phyloP scores from a whole-genome alignment of 176 grass and related monocot species.

The Metroxylon sagu region DNA sequence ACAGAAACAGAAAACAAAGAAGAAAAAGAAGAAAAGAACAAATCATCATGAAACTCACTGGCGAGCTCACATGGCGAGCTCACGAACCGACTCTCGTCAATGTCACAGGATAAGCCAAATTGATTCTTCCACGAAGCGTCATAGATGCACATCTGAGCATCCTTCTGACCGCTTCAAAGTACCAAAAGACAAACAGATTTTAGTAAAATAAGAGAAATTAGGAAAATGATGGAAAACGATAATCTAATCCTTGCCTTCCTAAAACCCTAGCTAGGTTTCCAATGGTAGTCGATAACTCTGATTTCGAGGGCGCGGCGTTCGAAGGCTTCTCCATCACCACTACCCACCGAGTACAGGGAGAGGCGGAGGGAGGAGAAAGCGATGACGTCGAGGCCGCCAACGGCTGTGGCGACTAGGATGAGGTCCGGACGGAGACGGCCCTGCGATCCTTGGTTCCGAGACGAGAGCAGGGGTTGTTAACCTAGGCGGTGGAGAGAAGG shows the following conservation, averaged over 20 bases:
- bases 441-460: not conserved
- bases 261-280: conserved; percentile 46
- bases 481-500: conserved; percentile 3
- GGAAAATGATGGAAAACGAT: not conserved
- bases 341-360: conserved; percentile 32
- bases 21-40: not conserved
- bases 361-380: conserved; percentile 1
- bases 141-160: not conserved
- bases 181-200: too few relatives aligned
- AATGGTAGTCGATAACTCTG: conserved; percentile 69
- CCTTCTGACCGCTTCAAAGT: not conserved
- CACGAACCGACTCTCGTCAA: not conserved
- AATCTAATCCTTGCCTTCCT: conserved; percentile 30
- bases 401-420: conserved; percentile 3
- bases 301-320: conserved; percentile 21
- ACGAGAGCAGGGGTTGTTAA: conserved; percentile 2
- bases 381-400: not conserved
- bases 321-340: conserved; percentile 49
- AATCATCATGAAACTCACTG: not conserved
- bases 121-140: not conserved
- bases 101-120: not conserved
- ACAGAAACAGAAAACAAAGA: too few relatives aligned
- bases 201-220: too few relatives aligned
- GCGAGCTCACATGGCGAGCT: not conserved
- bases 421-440: too few relatives aligned